Conservation (phyloP, 2,329 filamentous ascomycete species). For the Venturia aucupariae region DNA sequence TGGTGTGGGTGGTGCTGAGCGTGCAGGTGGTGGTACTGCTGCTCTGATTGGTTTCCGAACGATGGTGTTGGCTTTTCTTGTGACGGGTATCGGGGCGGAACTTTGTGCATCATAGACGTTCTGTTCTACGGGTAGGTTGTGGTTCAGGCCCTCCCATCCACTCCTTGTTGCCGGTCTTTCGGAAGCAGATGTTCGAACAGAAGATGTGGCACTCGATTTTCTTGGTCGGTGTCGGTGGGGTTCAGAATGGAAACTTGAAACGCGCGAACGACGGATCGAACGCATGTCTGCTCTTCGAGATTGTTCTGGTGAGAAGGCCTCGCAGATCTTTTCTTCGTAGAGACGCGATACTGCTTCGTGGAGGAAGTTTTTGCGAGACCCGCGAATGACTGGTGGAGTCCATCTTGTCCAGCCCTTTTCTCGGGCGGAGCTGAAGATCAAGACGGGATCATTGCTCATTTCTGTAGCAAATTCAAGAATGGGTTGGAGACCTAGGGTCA, state of each 20-base stretch:
- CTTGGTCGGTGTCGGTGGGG: constrained; percentile 27
- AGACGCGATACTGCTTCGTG: constrained; percentile 51
- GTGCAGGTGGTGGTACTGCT: neutral
- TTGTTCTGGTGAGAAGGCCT: constrained; percentile 24
- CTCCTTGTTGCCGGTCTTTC: constrained; percentile 31
- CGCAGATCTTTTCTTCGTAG: constrained; percentile 44
- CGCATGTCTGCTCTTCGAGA: constrained; percentile 26
- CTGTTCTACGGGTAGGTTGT: neutral
- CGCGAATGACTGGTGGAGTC: constrained; percentile 37
- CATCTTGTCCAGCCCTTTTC: constrained; percentile 49
- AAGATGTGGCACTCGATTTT: constrained; percentile 25
- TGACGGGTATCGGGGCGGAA: neutral
- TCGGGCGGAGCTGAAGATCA: constrained; percentile 44
- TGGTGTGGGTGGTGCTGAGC: neutral
- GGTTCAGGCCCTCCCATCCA: constrained; percentile 29
- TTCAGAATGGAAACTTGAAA: constrained; percentile 34
- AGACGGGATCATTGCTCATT: constrained; percentile 19
- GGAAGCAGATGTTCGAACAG: constrained; percentile 26
- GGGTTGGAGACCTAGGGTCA: constrained; percentile 49
- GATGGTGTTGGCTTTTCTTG: neutral
- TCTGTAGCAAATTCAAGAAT: constrained; percentile 41
- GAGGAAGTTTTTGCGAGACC: constrained; percentile 47
- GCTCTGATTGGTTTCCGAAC: neutral
- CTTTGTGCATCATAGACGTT: neutral
- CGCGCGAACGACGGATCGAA: constrained; percentile 33